Base-by-base conservation (phyloP, 2,329 filamentous ascomycete genomes). In the Hypocreales sp. region DNA sequence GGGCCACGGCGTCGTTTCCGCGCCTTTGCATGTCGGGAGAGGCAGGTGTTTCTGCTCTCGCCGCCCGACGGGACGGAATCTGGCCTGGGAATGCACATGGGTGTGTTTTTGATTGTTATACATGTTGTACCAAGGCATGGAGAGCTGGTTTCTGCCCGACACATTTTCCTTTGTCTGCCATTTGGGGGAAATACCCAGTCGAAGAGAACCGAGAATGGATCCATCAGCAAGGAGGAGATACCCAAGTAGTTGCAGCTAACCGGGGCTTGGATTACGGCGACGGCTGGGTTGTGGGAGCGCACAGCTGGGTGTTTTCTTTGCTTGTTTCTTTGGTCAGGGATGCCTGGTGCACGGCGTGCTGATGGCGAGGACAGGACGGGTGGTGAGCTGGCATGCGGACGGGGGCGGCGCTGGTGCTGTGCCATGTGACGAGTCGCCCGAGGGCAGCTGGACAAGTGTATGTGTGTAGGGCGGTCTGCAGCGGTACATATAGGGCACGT, bases 261-360 rank as follows among this genome's bases (percentile, higher is more conserved):
- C 13, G 20, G 15, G 11, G 15, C 25, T 13, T 12, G 20, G 16
- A 21, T 22, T 19, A 27, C 7, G 15, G 28, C 24, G 28, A 23
- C 23, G 29, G 17, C 21, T 26, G 30, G 22, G 13, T 29, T 22
- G 20, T 24, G 11, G 23, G 23, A 26, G 26, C 25, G 25, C 31
- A 33, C 21, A 26, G 32, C 25, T 23, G 20, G 18, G 31, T 35
- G 28, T 29, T 35, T 27, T n/a, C n/a, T n/a, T n/a, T n/a, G n/a
- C n/a, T n/a, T n/a, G n/a, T n/a, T n/a, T n/a, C n/a, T n/a, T n/a
- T n/a, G n/a, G n/a, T n/a, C n/a, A n/a, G n/a, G n/a, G n/a, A n/a
- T n/a, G n/a, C n/a, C n/a, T n/a, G n/a, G n/a, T n/a, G n/a, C n/a
- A n/a, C n/a, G n/a, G n/a, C n/a, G n/a, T n/a, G n/a, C n/a, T n/a